Percentiles rank a stretch among this genome's conserved stretches.
phyloP scores from a whole-genome alignment of 2,329 filamentous ascomycete genomes.

The Blumeria graminis region DNA sequence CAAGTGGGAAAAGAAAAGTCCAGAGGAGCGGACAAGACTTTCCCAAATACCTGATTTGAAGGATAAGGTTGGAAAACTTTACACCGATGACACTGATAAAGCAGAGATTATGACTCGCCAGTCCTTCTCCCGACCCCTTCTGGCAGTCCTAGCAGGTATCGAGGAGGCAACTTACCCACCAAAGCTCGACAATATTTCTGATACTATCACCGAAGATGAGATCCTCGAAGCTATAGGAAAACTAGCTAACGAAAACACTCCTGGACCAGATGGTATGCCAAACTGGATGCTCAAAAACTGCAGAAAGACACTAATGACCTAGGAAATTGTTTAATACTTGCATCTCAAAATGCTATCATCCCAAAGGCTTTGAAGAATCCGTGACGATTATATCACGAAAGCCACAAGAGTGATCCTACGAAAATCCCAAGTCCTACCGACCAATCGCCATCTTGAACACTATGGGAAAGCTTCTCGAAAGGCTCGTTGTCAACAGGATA shows the following conservation, averaged over 20 bases:
- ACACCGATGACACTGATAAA: not conserved
- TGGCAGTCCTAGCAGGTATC: not conserved
- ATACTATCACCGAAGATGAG: not conserved
- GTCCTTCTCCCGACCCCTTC: too few species aligned
- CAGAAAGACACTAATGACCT: not conserved
- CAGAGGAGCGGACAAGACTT: not conserved
- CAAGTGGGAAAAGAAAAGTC: not conserved
- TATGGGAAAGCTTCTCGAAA: too few species aligned
- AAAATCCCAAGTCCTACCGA: not conserved
- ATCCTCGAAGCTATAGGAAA: not conserved
- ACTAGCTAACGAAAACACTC: not conserved
- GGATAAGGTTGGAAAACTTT: not conserved
- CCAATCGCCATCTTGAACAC: too few species aligned
- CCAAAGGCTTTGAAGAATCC: not conserved
- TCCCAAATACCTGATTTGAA: not conserved
- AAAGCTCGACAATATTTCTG: not conserved
- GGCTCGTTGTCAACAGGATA: too few species aligned
- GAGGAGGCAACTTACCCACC: not conserved
- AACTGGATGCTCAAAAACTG: not conserved
- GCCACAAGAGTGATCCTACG: not conserved
- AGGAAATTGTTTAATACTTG: not conserved
- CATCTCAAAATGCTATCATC: not conserved
- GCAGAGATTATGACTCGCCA: not conserved
- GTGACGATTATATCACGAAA: not conserved
- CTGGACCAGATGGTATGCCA: not conserved